Conservation (phyloP, 1,284 basidiomycete species). For the Apiotrichum sp. region DNA sequence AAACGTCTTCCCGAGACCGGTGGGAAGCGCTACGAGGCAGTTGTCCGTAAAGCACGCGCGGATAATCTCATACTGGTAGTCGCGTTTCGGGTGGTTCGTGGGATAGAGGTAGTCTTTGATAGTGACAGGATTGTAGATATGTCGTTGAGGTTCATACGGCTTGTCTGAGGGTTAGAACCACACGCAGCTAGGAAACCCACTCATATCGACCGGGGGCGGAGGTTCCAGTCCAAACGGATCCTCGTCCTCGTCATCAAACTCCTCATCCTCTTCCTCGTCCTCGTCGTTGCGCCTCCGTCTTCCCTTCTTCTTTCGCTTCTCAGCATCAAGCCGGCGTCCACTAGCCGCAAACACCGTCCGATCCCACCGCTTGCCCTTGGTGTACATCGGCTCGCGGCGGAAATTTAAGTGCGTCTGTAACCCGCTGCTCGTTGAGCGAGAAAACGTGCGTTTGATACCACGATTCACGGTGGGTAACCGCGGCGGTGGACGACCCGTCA, state of each 20-base stretch:
- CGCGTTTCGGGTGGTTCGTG: slow-evolving; percentile 76
- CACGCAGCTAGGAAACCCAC: slow-evolving; percentile 21
- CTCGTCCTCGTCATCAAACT: slow-evolving; percentile 3
- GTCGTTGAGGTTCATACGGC: slow-evolving; percentile 59
- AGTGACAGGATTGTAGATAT: slow-evolving; percentile 69
- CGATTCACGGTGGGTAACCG: background rate
- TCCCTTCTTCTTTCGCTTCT: slow-evolving; percentile 37
- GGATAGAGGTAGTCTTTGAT: slow-evolving; percentile 89
- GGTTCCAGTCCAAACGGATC: slow-evolving; percentile 78
- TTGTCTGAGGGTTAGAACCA: slow-evolving; percentile 16
- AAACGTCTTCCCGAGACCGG: slow-evolving; percentile 96
- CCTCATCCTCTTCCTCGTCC: slow-evolving; percentile 49
- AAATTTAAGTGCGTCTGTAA: slow-evolving; percentile 45
- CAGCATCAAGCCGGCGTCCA: slow-evolving; percentile 54
- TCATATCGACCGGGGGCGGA: slow-evolving; percentile 56
- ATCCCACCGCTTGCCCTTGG: slow-evolving; percentile 68
- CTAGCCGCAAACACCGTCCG: slow-evolving; percentile 73
- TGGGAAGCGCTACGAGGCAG: slow-evolving; percentile 88
- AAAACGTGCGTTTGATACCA: background rate
- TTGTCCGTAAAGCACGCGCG: slow-evolving; percentile 83
- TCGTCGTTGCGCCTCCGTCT: slow-evolving; percentile 44
- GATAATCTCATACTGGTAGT: slow-evolving; percentile 95
- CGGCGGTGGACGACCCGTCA: too few relatives aligned
- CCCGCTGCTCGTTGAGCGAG: slow-evolving; percentile 5
- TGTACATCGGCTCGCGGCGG: slow-evolving; percentile 30